phyloP scores from a whole-genome alignment of 192 early-diverging fungal species.

The Bifiguratus adelaidae region DNA sequence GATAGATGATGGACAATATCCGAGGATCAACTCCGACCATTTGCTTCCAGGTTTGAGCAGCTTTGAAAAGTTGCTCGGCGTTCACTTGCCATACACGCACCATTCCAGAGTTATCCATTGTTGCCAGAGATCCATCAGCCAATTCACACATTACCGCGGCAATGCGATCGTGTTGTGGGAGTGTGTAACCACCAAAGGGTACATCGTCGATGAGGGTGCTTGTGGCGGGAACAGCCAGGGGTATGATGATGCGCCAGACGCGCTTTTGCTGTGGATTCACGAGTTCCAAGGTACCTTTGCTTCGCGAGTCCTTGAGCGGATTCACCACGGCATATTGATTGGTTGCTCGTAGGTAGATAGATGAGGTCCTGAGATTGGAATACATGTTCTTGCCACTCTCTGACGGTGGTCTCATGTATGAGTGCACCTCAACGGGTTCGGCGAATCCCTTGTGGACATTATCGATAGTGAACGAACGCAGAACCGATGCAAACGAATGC shows the following conservation, averaged over 20 bases:
- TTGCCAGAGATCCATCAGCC: slow-evolving; percentile 35
- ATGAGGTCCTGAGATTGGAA: slow-evolving; percentile 31
- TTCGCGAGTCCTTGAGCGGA: slow-evolving; percentile 38
- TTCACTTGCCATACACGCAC: slow-evolving; percentile 50
- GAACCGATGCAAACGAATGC: slow-evolving; percentile 15
- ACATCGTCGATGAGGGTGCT: slow-evolving; percentile 3
- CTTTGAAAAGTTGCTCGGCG: slow-evolving; percentile 32
- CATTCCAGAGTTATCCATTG: slow-evolving; percentile 45
- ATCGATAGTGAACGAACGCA: neutral
- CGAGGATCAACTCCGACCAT: slow-evolving; percentile 47
- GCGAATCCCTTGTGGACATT: neutral
- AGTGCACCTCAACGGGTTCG: slow-evolving; percentile 23
- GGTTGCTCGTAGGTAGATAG: slow-evolving; percentile 26
- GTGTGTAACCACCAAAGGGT: slow-evolving; percentile 24
- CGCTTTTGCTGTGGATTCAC: slow-evolving; percentile 31
- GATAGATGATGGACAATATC: slow-evolving; percentile 39
- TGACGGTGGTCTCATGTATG: slow-evolving; percentile 26
- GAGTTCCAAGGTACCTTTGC: slow-evolving; percentile 40
- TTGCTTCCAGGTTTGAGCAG: slow-evolving; percentile 47
- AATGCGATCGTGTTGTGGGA: slow-evolving; percentile 25
- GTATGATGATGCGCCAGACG: slow-evolving; percentile 38
- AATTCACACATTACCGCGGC: slow-evolving; percentile 42
- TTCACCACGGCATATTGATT: slow-evolving; percentile 39
- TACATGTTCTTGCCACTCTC: slow-evolving; percentile 27
- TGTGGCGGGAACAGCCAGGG: slow-evolving; percentile 23